Evolutionary conservation across 768 basidiomycete genomes (phyloP), one percentile per base, ranked within the genome.

Genomic region (Russula ochroleuca): DNA sequence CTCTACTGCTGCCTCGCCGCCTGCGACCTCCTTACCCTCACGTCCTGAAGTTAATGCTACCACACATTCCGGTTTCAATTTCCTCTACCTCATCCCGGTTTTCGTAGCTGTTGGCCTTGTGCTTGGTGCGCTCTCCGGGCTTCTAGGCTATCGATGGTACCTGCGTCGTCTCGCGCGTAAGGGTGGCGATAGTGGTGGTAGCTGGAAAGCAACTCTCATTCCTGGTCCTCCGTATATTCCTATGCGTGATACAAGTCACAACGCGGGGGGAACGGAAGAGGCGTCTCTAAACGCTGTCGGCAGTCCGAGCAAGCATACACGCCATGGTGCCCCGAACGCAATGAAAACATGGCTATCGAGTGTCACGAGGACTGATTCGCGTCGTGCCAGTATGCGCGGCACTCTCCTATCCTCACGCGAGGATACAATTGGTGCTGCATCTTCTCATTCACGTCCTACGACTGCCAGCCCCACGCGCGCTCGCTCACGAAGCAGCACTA

Each of bases 141-240:
- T 72, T 68, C 53, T 71, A 11, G 23, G 69, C 9, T 68, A 69
- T 47, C 68, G 68, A n/a, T 65, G 59, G 58, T 52, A 61, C 41
- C 23, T 28, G 47, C 61, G 66, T 2, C 69, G 66, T 23, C 53
- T 9, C 6, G 37, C 43, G 21, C 65, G 53, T 52, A 25, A 45
- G 50, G 41, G 48, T 37, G 13, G 28, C 60, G 33, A 48, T 31
- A 21, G 14, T 47, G 33, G 52, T 65, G 56, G 54, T 37, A 23
- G 13, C 15, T 17, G 56, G 53, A 19, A 68, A 53, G 8, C 51
- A 19, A 13, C 52, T 7, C 65, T 75, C 13, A 58, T 71, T 41
- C 63, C 71, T 5, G 75, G 75, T 0, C 73, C 75, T 15, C 67
- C 63, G 2, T 76, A 76, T 62, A 56, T 61, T 37, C 52, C 66